phyloP scores from a whole-genome alignment of 192 early-diverging fungal species.

The Entophlyctis helioformis region DNA sequence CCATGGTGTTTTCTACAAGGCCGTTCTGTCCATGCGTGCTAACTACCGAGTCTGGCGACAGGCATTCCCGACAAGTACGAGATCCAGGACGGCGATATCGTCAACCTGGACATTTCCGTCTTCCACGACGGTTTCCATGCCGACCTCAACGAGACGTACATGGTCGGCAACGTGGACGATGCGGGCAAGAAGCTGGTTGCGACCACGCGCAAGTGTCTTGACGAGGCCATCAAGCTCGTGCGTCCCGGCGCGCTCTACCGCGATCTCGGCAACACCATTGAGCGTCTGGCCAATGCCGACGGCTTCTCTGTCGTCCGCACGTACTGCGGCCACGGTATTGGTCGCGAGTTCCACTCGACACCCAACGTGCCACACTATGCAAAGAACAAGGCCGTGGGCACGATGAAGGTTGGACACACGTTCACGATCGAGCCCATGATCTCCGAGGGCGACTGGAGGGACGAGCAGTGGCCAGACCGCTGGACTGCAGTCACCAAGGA shows the following conservation, averaged over 20 bases:
- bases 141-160: constrained; percentile 90
- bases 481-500: constrained; percentile 89
- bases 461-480: constrained; percentile 37
- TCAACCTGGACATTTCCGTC: constrained; percentile 86
- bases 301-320: constrained; percentile 87
- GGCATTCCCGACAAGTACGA: constrained; percentile 86
- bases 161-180: constrained; percentile 81
- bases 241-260: constrained; percentile 87
- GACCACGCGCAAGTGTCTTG: constrained; percentile 73
- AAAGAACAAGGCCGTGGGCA: constrained; percentile 89
- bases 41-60: neutral
- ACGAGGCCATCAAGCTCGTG: constrained; percentile 83
- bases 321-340: constrained; percentile 89
- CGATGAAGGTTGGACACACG: constrained; percentile 87
- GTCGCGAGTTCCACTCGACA: constrained; percentile 75
- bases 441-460: constrained; percentile 59
- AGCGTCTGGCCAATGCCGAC: constrained; percentile 67
- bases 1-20: neutral
- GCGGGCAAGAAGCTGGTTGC: constrained; percentile 61
- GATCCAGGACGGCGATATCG: constrained; percentile 88
- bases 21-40: neutral
- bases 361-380: constrained; percentile 94
- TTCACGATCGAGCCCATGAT: constrained; percentile 99
- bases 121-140: constrained; percentile 88
- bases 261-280: constrained; percentile 83